Conservation (phyloP, 2,329 filamentous ascomycete species). For the Bretziella fagacearum region DNA sequence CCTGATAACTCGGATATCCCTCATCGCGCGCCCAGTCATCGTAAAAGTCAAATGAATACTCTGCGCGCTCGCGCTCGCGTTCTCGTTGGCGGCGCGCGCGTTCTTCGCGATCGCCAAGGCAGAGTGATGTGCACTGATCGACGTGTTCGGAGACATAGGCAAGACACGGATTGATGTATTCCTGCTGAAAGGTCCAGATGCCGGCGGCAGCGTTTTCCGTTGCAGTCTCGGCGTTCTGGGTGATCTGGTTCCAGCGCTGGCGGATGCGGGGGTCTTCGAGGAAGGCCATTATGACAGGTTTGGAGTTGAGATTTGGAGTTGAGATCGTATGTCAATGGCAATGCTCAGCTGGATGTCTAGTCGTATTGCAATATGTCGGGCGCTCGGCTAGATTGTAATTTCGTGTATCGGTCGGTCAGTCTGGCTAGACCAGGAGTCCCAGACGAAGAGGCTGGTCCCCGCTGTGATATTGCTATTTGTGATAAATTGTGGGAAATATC, state of each 20-base stretch:
- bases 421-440: too few species aligned
- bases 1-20: conserved; percentile 20
- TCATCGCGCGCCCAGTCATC: conserved; percentile 76
- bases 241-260: conserved; percentile 84
- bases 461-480: too few species aligned
- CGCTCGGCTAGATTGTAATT: too few species aligned
- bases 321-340: not conserved
- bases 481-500: too few species aligned
- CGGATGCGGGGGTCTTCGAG: conserved; percentile 74
- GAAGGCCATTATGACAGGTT: conserved; percentile 37
- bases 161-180: conserved; percentile 71
- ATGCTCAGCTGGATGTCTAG: not conserved
- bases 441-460: too few species aligned
- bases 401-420: too few species aligned
- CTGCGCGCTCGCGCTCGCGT: conserved; percentile 46
- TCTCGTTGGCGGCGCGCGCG: conserved; percentile 51
- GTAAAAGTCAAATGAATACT: conserved; percentile 91
- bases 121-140: conserved; percentile 55
- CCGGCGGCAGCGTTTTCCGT: conserved; percentile 84
- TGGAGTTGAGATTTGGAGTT: not conserved
- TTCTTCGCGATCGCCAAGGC: conserved; percentile 56
- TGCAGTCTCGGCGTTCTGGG: conserved; percentile 74
- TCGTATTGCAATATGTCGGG: not conserved
- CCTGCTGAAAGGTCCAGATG: conserved; percentile 76
- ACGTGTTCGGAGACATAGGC: conserved; percentile 47